Evolutionary conservation across 768 basidiomycete species (phyloP).

Genomic region (Symmetrospora coprosmae): DNA sequence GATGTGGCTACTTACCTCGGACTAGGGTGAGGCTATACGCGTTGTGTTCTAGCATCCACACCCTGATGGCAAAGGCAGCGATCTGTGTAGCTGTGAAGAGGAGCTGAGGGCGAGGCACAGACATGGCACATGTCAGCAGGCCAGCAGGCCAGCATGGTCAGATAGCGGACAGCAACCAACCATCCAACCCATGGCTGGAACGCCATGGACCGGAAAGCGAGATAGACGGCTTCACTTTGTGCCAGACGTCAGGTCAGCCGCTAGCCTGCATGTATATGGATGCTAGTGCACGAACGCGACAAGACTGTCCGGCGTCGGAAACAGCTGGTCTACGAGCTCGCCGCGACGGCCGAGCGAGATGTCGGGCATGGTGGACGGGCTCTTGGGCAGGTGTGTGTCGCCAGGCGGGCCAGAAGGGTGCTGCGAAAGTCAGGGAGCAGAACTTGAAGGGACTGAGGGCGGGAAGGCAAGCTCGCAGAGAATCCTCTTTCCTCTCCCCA

Average conservation of each 20-base stretch:
- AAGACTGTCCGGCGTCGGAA: neutral
- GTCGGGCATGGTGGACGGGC: neutral
- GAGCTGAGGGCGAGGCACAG: neutral
- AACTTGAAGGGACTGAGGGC: neutral
- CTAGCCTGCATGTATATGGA: neutral
- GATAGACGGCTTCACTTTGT: neutral
- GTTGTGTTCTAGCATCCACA: neutral
- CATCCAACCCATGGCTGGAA: no score
- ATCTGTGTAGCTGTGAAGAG: neutral
- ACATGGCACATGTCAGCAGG: no score
- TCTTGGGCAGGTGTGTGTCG: no score
- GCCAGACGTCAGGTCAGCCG: no score
- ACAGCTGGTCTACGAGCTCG: neutral
- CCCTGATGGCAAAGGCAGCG: neutral
- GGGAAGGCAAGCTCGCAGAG: neutral
- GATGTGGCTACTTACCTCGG: neutral
- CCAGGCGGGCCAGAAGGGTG: no score
- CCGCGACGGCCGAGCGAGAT: neutral
- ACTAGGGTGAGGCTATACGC: neutral
- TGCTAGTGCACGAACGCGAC: neutral
- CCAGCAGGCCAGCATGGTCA: no score
- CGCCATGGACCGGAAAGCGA: no score
- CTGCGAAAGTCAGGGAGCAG: neutral
- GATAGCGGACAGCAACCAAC: no score
- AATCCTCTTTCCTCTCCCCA: no score